These are phyloP conservation scores for Neonectria punicea DNA, from an alignment of 2,329 filamentous ascomycete species.

Conservation along the genomic window DNA sequence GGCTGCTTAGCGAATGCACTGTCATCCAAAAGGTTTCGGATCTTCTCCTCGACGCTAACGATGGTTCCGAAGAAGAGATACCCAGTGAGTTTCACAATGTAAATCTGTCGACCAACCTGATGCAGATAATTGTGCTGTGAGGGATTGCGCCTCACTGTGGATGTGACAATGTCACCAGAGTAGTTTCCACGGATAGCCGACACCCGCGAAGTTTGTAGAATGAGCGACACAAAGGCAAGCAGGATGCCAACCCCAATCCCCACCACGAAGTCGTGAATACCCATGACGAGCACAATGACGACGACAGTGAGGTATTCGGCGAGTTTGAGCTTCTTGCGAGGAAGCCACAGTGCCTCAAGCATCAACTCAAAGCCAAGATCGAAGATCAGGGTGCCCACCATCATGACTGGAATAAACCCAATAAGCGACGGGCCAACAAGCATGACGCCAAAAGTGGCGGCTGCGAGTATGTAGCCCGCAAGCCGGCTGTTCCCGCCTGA, in stretches of 20 bases:
- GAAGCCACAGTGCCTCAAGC: conserved; percentile 87
- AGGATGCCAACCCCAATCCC: conserved; percentile 93
- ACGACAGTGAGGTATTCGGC: conserved; percentile 92
- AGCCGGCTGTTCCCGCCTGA: conserved; percentile 89
- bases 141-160: conserved; percentile 90
- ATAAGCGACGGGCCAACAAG: conserved; percentile 87
- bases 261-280: conserved; percentile 93
- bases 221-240: conserved; percentile 88
- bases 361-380: conserved; percentile 93
- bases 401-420: conserved; percentile 95
- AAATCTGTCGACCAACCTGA: conserved; percentile 87
- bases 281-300: conserved; percentile 94
- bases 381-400: conserved; percentile 95
- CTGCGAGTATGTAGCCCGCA: conserved; percentile 86
- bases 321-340: conserved; percentile 85
- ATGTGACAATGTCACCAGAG: conserved; percentile 87
- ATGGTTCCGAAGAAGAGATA: conserved; percentile 99
- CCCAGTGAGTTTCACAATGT: conserved; percentile 89
- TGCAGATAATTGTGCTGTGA: conserved; percentile 88
- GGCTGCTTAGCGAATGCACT: conserved; percentile 80
- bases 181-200: conserved; percentile 92
- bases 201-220: conserved; percentile 89
- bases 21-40: conserved; percentile 84
- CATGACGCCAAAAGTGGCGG: conserved; percentile 83
- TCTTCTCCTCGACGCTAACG: conserved; percentile 90